Percentiles rank a stretch among this genome's conserved stretches.
phyloP scores from a whole-genome alignment of 306 rosid species.

The Vicia sativa region DNA sequence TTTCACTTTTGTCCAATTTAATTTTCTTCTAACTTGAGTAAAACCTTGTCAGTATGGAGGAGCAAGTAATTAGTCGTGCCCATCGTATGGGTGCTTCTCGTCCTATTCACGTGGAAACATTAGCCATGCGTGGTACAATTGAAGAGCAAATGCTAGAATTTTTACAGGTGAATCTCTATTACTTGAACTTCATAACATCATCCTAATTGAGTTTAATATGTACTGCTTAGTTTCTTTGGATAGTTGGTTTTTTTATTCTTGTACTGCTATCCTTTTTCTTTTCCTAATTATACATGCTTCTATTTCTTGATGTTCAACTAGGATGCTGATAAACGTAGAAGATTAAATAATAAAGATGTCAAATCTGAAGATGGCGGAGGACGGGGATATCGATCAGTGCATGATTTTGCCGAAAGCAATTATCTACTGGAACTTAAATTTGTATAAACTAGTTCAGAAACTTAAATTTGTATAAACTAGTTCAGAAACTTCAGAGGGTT shows the following conservation, averaged over 20 bases:
- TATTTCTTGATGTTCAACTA: slow-evolving; percentile 44
- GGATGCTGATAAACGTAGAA: slow-evolving; percentile 72
- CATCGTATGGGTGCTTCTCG: slow-evolving; percentile 99
- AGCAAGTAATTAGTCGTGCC: slow-evolving; percentile 98
- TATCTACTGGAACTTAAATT: slow-evolving; percentile 73
- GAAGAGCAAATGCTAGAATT: slow-evolving; percentile 93
- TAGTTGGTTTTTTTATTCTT: background rate
- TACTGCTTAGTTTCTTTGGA: slow-evolving; percentile 18
- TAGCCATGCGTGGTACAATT: slow-evolving; percentile 91
- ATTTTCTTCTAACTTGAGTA: slow-evolving; percentile 37
- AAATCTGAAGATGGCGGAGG: slow-evolving; percentile 61
- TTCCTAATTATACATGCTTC: slow-evolving; percentile 12
- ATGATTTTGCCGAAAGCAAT: slow-evolving; percentile 85
- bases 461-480: slow-evolving; percentile 61
- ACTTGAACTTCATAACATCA: slow-evolving; percentile 7
- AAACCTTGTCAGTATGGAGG: slow-evolving; percentile 77
- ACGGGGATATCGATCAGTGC: slow-evolving; percentile 73
- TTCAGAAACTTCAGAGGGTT: slow-evolving; percentile 50
- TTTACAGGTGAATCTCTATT: slow-evolving; percentile 61
- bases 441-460: slow-evolving; percentile 57
- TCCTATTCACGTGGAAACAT: slow-evolving; percentile 90
- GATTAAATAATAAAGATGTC: slow-evolving; percentile 54
- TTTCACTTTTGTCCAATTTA: slow-evolving; percentile 15
- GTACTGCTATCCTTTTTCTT: background rate
- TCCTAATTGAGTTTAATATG: slow-evolving; percentile 14